A percentile compares a stretch with the other conserved stretches of the same genome.
phyloP scores from a whole-genome alignment of 78 protist genomes.

The Protostelium mycophagum region DNA sequence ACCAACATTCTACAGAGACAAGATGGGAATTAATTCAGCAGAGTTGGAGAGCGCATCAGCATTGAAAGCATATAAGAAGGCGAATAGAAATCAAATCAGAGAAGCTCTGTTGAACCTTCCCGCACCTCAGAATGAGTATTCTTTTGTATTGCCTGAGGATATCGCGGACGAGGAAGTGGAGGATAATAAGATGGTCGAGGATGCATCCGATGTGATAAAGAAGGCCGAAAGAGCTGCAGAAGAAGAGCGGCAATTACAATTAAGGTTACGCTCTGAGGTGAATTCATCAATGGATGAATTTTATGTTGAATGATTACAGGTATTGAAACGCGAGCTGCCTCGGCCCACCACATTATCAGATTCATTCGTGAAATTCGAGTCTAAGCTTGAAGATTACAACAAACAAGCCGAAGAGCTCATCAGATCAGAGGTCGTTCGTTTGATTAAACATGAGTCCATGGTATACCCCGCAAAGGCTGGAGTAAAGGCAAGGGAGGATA shows the following conservation, averaged over 20 bases:
- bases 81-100: neutral
- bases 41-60: constrained; percentile 5
- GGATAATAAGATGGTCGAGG: constrained; percentile 1
- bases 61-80: neutral
- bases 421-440: constrained; percentile 17
- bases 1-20: neutral
- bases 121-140: constrained; percentile 13
- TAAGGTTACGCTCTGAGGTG: constrained; percentile 18
- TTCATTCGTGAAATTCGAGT: neutral
- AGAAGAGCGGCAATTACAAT: constrained; percentile 41
- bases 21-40: constrained; percentile 1
- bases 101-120: constrained; percentile 31
- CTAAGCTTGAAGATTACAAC: neutral
- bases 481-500: neutral
- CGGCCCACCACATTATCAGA: constrained; percentile 7
- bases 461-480: constrained; percentile 14
- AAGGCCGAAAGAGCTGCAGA: constrained; percentile 25
- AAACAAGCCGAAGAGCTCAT: constrained; percentile 14
- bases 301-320: constrained; percentile 16
- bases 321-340: constrained; percentile 1
- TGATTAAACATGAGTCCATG: constrained; percentile 26
- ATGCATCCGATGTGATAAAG: constrained; percentile 31
- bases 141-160: constrained; percentile 30
- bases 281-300: too few relatives aligned
- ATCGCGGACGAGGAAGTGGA: constrained; percentile 22